These are phyloP conservation scores for Fusarium keratoplasticum DNA, from an alignment of 2,329 filamentous ascomycete species.

Conservation along the genomic window DNA sequence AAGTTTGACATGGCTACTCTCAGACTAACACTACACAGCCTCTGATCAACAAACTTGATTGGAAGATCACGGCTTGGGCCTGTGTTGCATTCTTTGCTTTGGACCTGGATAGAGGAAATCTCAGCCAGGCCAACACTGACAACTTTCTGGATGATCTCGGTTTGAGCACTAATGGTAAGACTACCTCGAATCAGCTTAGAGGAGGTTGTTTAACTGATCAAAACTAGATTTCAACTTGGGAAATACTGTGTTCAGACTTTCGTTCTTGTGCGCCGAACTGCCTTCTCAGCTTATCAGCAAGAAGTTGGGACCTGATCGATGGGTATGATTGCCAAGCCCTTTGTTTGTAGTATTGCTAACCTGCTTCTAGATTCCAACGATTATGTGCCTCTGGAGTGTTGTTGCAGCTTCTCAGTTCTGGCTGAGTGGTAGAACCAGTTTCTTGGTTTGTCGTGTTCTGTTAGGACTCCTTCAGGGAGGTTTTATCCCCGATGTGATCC, in stretches of 20 bases:
- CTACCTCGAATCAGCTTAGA: rapidly evolving
- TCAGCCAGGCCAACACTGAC: slow-evolving; percentile 59
- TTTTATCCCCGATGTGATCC: slow-evolving; percentile 57
- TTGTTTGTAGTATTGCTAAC: not conserved
- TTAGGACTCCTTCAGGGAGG: slow-evolving; percentile 59
- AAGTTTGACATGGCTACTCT: not conserved
- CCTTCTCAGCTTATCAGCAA: slow-evolving; percentile 71
- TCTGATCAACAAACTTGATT: slow-evolving; percentile 55
- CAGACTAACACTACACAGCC: not conserved
- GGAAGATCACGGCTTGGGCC: slow-evolving; percentile 58
- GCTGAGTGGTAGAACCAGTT: slow-evolving; percentile 52
- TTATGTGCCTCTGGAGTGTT: slow-evolving; percentile 67
- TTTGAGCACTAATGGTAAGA: slow-evolving; percentile 52
- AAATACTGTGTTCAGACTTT: slow-evolving; percentile 48
- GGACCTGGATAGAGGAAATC: slow-evolving; percentile 61
- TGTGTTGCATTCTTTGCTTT: slow-evolving; percentile 56
- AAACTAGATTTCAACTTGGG: slow-evolving; percentile 49
- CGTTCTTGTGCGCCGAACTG: slow-evolving; percentile 53
- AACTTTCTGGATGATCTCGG: slow-evolving; percentile 53
- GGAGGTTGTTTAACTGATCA: not conserved
- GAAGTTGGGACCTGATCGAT: slow-evolving; percentile 68
- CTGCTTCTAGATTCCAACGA: slow-evolving; percentile 58
- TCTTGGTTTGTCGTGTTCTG: slow-evolving; percentile 53
- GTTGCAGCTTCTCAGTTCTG: slow-evolving; percentile 62
- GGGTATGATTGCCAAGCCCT: slow-evolving; percentile 44